Conservation (phyloP, 202 grass and related monocot genomes). For the Eragrostis tef region DNA sequence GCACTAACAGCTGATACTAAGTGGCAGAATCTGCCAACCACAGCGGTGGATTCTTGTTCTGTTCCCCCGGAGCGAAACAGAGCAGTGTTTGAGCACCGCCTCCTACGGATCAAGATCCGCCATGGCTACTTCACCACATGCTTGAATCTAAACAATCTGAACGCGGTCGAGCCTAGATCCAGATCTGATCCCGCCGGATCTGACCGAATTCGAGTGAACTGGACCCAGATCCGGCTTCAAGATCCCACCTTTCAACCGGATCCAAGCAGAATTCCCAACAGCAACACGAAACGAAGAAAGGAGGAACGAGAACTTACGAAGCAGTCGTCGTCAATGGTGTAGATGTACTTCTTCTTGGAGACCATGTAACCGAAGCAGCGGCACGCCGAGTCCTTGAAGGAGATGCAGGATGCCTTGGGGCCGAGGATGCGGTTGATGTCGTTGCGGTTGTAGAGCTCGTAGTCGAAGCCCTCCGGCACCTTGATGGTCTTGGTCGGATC, state of each 20-base stretch:
- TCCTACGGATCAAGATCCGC: slow-evolving; percentile 30
- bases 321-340: slow-evolving; percentile 96
- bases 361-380: slow-evolving; percentile 95
- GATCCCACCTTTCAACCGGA: slow-evolving; percentile 12
- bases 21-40: slow-evolving; percentile 4
- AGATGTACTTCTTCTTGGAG: slow-evolving; percentile 98
- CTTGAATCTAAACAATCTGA: slow-evolving; percentile 13
- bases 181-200: slow-evolving; percentile 48
- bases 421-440: slow-evolving; percentile 98
- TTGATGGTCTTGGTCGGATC: slow-evolving; percentile 74
- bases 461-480: slow-evolving; percentile 89
- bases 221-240: slow-evolving; percentile 42
- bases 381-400: slow-evolving; percentile 95
- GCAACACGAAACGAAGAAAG: no score
- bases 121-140: neutral
- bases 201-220: slow-evolving; percentile 37
- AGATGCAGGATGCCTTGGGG: slow-evolving; percentile 93
- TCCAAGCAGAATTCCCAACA: slow-evolving; percentile 30
- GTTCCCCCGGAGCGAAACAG: neutral
- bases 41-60: neutral
- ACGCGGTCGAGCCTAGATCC: slow-evolving; percentile 45
- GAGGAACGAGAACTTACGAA: slow-evolving; percentile 55
- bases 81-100: neutral
- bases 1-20: slow-evolving; percentile 23
- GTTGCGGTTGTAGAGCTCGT: slow-evolving; percentile 97